phyloP scores from a whole-genome alignment of 2,329 filamentous ascomycete species.

The Colletotrichum sp. region DNA sequence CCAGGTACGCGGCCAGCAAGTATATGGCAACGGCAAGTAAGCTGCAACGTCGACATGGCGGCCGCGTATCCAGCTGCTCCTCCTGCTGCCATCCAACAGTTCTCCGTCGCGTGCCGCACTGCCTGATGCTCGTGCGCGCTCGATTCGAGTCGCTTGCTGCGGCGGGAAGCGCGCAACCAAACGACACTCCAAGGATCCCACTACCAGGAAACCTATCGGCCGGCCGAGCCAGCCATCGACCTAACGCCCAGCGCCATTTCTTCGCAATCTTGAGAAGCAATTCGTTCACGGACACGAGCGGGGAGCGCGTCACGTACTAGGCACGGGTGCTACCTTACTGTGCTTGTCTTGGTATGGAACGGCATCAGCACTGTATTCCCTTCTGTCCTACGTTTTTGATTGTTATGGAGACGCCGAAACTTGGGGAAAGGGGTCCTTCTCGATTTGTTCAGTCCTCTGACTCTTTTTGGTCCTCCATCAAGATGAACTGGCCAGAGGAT shows the following conservation, averaged over 20 bases:
- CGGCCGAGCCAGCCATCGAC: slow-evolving; percentile 1
- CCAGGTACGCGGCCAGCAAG: background rate
- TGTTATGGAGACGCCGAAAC: background rate
- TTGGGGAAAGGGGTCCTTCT: slow-evolving; percentile 6
- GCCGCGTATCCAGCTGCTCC: background rate
- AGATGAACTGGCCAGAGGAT: background rate
- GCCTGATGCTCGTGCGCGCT: background rate
- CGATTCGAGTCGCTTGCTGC: background rate
- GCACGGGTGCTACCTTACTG: background rate
- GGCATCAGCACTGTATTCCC: background rate
- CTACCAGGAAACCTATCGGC: background rate
- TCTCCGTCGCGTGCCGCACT: background rate
- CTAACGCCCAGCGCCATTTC: background rate
- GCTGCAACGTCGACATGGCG: background rate
- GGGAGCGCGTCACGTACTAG: background rate
- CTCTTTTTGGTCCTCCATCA: background rate
- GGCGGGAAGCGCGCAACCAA: slow-evolving; percentile 10
- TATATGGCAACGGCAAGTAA: background rate
- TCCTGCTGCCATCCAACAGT: background rate
- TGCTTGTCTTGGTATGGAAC: background rate
- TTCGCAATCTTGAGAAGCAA: background rate
- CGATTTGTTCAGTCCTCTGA: background rate
- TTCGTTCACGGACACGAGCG: background rate
- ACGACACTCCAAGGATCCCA: background rate
- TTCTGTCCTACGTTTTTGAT: background rate